Evolutionary conservation across 345 rosid species (phyloP).

Genomic region (Syzygium oleosum): DNA sequence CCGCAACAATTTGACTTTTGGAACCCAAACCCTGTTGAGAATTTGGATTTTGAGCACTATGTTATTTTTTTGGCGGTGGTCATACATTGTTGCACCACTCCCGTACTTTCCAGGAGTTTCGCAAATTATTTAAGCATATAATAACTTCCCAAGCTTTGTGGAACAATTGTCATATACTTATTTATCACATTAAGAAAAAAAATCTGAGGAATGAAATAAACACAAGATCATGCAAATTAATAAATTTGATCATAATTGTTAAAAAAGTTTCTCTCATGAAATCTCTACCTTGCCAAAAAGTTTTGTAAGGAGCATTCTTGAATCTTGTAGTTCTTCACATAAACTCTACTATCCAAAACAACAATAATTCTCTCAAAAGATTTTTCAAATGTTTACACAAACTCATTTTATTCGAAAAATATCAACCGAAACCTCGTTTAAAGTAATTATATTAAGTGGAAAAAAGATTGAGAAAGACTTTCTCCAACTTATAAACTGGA

Average conservation of each 20-base stretch:
- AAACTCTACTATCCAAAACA: no score
- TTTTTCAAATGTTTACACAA: no score
- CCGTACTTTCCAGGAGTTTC: not conserved
- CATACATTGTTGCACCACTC: not conserved
- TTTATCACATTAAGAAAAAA: no score
- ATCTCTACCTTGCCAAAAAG: no score
- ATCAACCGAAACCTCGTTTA: not conserved
- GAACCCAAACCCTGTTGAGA: not conserved
- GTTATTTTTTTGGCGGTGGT: not conserved
- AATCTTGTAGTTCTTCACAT: not conserved
- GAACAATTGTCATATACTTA: not conserved
- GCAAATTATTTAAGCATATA: not conserved
- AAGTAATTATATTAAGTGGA: not conserved
- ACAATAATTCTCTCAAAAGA: not conserved
- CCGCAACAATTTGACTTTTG: not conserved
- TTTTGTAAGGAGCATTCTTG: not conserved
- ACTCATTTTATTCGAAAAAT: no score
- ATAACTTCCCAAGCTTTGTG: not conserved
- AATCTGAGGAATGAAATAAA: not conserved
- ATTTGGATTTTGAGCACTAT: not conserved
- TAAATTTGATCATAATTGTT: no score
- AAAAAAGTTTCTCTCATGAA: no score
- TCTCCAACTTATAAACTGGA: not conserved
- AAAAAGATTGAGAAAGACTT: not conserved
- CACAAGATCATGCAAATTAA: not conserved